Base-by-base conservation (phyloP, 2,329 filamentous ascomycete species). In the Fusarium sp. region DNA sequence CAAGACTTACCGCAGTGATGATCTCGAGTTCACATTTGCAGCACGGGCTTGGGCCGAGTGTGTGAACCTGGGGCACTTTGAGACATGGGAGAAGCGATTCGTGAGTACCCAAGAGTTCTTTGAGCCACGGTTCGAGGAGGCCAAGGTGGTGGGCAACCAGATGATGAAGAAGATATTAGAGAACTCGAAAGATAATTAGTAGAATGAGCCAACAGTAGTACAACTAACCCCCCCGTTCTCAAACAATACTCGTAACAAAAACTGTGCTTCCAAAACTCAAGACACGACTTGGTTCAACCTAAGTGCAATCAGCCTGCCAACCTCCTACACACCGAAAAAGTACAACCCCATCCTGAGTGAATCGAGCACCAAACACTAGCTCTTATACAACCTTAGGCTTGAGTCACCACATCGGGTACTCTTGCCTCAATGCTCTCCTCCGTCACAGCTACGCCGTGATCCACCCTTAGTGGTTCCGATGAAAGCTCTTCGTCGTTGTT, bases 121-220 rank as follows among this genome's bases (percentile, higher is more conserved):
- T 80, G 90, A 94, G 78, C 94, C 94, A 3, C 84, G 95, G 33
- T 98, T 99, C 76, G 88, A 89, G 2, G 94, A 97, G 77, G 96
- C 96, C 7, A 93, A 91, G 53, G 89, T 91, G 73, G 84, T 99
- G 38, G 96, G 96, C 4, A 97, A 98, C 77, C 92, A 94, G 78
- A 99, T 99, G 96, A 97, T 99, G 80, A 94, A 91, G 84, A 96
- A 94, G 44, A 96, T 99, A 74, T 81, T 98, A 72, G 92, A 95
- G 81, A 95, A 93, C 79, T 92, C 91, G 24, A 82, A 80, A 75
- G 78, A 82, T 42, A 57, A 67, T 50, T 67, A 53, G 59, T 31
- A 24, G 17, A 40, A 9, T 34, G 38, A 49, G 26, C 53, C 40
- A 51, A 49, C 22, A 31, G 44, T 31, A 47, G 40, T 42, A 31